Percentiles rank a stretch among this genome's conserved stretches.
phyloP scores from a whole-genome alignment of 306 rosid species.

The Lathyrus aphaca region DNA sequence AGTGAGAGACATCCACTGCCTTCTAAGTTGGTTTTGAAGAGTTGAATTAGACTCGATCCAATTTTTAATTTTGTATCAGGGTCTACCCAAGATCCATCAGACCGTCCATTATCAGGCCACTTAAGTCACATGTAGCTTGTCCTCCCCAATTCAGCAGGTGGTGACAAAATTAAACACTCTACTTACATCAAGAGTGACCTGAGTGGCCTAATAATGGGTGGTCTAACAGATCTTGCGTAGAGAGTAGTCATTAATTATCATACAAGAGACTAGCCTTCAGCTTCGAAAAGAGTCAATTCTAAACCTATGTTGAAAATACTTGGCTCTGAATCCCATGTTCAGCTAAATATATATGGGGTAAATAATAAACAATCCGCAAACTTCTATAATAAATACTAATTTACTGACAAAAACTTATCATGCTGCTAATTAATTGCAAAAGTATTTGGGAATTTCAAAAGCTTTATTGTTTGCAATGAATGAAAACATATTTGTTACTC shows the following conservation, averaged over 20 bases:
- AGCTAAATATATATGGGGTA: neutral
- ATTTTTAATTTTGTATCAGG: neutral
- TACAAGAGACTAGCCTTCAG: neutral
- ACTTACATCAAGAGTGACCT: no score
- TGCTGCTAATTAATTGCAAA: neutral
- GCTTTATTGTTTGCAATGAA: neutral
- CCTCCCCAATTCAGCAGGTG: no score
- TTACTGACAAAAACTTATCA: constrained; percentile 13
- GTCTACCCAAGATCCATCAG: neutral
- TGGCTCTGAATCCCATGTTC: neutral
- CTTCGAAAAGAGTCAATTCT: neutral
- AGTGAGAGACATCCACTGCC: neutral
- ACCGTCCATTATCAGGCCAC: neutral
- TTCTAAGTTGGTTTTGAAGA: neutral
- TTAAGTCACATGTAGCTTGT: neutral
- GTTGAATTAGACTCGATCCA: neutral
- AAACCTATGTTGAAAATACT: neutral
- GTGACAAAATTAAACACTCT: no score
- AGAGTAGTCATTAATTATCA: no score
- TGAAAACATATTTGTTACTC: neutral
- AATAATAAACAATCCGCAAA: constrained; percentile 17
- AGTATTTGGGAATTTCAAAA: neutral
- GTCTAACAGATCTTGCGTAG: no score
- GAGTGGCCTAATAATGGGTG: no score
- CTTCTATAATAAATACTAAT: constrained; percentile 7